Conservation (phyloP, 169 alveolate species). For the Neospora caninum region DNA sequence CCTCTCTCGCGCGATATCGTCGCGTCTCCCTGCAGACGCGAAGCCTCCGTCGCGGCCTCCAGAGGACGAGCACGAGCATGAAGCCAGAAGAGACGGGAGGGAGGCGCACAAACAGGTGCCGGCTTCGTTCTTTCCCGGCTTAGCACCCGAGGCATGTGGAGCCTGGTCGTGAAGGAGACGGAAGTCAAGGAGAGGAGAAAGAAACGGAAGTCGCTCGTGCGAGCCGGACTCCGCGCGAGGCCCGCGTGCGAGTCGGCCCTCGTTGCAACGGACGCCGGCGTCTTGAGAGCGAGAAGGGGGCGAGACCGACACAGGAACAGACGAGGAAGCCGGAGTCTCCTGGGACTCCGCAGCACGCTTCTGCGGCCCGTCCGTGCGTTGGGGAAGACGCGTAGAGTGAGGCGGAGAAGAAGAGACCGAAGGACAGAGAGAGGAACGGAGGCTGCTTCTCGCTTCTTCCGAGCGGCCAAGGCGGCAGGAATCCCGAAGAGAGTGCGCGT, state of each 20-base stretch:
- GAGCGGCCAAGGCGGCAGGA: background rate
- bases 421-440: too few species aligned
- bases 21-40: too few species aligned
- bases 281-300: background rate
- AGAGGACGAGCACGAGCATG: too few species aligned
- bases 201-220: conserved; percentile 7
- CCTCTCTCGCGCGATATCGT: too few species aligned
- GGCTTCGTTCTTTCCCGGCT: background rate
- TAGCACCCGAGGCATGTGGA: background rate
- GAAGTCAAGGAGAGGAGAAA: background rate
- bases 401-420: background rate
- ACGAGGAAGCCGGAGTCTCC: background rate
- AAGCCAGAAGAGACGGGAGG: background rate
- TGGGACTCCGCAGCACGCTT: background rate
- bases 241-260: background rate
- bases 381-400: background rate
- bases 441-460: too few species aligned
- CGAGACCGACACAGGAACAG: background rate
- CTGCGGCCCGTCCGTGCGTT: too few species aligned
- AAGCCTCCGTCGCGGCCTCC: too few species aligned
- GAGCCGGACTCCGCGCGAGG: background rate
- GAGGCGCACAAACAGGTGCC: background rate
- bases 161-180: background rate
- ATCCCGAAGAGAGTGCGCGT: background rate
- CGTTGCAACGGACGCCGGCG: background rate